These are phyloP conservation scores for Candida fluviatilis DNA, from an alignment of 805 yeast genomes.

Conservation along the genomic window DNA sequence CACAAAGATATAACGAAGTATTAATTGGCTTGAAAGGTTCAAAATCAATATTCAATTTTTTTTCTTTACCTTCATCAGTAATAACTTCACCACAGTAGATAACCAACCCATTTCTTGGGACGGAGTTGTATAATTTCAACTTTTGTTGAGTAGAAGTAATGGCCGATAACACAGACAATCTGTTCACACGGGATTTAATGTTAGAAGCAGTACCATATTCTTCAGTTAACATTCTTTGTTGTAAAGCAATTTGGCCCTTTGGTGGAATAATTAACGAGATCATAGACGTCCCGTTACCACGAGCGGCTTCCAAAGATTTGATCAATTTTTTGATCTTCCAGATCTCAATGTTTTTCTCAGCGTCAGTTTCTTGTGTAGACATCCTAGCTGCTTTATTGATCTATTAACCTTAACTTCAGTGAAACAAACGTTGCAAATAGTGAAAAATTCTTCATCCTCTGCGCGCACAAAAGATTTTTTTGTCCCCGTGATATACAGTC, in stretches of 20 bases:
- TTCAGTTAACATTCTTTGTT: conserved; percentile 89
- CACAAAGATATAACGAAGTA: conserved; percentile 92
- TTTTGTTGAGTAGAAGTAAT: conserved; percentile 98
- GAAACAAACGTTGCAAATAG: conserved; percentile 1
- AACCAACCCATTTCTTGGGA: conserved; percentile 94
- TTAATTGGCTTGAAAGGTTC: conserved; percentile 99
- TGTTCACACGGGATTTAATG: conserved; percentile 95
- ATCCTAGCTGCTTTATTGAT: conserved; percentile 6
- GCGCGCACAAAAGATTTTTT: background rate
- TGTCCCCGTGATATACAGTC: too few species aligned
- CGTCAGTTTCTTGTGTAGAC: conserved; percentile 52
- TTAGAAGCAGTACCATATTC: conserved; percentile 99
- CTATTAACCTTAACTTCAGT: background rate
- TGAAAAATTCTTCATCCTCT: conserved; percentile 1
- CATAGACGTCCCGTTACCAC: conserved; percentile 99
- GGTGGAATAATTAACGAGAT: conserved; percentile 96
- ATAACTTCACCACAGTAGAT: conserved; percentile 97
- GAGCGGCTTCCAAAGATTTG: conserved; percentile 81
- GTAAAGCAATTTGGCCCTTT: conserved; percentile 84
- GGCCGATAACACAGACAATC: conserved; percentile 92
- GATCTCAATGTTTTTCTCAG: conserved; percentile 95
- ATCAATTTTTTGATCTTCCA: conserved; percentile 97
- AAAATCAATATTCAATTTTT: conserved; percentile 93
- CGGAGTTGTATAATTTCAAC: conserved; percentile 79
- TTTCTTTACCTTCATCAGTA: conserved; percentile 96